phyloP scores from a whole-genome alignment of 2,329 filamentous ascomycete genomes.

The Aaosphaeria pasadenensis region DNA sequence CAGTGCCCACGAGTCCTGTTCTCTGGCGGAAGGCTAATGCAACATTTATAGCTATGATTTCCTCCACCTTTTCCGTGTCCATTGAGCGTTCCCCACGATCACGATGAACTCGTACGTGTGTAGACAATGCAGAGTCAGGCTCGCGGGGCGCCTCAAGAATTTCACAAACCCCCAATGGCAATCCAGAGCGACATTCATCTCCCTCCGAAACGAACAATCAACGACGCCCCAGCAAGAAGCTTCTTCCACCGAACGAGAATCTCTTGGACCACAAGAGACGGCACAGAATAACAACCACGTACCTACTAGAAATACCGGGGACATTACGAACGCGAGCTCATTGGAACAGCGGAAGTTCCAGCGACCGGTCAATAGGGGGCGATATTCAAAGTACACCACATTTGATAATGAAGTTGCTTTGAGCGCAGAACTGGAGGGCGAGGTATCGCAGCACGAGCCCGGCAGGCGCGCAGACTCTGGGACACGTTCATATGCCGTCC shows the following conservation, averaged over 20 bases:
- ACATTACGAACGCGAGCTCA: neutral
- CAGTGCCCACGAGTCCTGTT: too few relatives aligned
- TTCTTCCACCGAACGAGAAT: neutral
- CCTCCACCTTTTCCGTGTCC: neutral
- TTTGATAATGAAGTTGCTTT: neutral
- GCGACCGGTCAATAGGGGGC: neutral
- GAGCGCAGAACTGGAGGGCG: neutral
- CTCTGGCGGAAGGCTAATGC: too few relatives aligned
- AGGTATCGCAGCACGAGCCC: neutral
- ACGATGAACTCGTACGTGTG: conserved; percentile 36
- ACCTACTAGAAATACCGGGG: neutral
- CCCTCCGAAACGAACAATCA: conserved; percentile 9
- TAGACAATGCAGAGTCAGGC: conserved; percentile 26
- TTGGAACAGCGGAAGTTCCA: neutral
- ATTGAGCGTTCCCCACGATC: neutral
- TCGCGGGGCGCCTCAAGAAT: conserved; percentile 11
- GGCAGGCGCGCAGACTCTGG: neutral
- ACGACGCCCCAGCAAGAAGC: neutral
- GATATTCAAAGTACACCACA: neutral
- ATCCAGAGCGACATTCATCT: conserved; percentile 29
- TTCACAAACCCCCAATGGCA: conserved; percentile 24
- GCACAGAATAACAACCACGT: neutral
- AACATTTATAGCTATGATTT: too few relatives aligned
- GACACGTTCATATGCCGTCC: neutral
- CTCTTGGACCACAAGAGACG: neutral